These are phyloP conservation scores for Colletotrichum sp. DNA, from an alignment of 2,329 filamentous ascomycete genomes.

Conservation along the genomic window DNA sequence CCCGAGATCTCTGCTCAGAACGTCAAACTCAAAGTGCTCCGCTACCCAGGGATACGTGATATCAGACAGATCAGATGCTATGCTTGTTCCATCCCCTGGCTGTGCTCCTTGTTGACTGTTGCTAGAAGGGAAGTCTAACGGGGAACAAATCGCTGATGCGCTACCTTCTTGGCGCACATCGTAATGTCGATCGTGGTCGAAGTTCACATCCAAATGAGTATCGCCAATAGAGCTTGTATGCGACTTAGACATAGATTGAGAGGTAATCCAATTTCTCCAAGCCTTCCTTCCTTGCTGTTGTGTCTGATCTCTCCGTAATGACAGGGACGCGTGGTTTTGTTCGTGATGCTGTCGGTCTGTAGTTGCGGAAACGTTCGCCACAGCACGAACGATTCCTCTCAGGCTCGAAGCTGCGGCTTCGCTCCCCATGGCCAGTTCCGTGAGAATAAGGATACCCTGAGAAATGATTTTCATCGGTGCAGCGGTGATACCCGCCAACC, in stretches of 20 bases:
- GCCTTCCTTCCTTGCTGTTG: not conserved
- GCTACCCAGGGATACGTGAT: not conserved
- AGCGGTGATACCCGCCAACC: not conserved
- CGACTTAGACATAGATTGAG: not conserved
- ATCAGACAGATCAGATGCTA: not conserved
- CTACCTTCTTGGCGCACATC: not conserved
- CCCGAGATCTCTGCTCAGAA: not conserved
- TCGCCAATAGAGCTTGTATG: not conserved
- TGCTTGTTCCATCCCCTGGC: not conserved
- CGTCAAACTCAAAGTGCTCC: not conserved
- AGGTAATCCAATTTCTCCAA: not conserved
- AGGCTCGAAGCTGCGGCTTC: not conserved
- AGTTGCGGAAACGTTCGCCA: not conserved
- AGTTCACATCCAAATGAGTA: not conserved
- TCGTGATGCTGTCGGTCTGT: not conserved
- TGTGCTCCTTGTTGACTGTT: not conserved
- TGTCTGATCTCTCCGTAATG: not conserved
- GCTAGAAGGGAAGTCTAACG: not conserved
- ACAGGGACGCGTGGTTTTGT: not conserved
- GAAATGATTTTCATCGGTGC: not conserved
- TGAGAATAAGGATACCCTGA: not conserved
- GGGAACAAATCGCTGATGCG: not conserved
- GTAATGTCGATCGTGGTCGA: not conserved
- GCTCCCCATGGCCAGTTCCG: not conserved
- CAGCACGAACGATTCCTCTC: not conserved